Percentiles rank a stretch among this genome's conserved stretches.
phyloP scores from a whole-genome alignment of 768 basidiomycete species.

The Naganishia kalamii region DNA sequence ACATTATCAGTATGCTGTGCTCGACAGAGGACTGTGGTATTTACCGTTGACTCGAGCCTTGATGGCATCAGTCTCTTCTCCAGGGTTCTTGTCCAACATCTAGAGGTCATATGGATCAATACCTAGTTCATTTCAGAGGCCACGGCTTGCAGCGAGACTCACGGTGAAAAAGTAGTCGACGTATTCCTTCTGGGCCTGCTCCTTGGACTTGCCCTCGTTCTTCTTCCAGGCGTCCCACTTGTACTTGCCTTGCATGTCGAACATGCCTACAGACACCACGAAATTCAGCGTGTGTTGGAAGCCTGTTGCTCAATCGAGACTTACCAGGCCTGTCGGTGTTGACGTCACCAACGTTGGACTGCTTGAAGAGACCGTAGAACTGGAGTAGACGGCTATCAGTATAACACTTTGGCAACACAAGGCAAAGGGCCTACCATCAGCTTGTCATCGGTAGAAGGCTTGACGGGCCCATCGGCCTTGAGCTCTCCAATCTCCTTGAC shows the following conservation, averaged over 20 bases:
- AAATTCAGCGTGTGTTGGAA: neutral
- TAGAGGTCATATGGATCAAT: conserved; percentile 37
- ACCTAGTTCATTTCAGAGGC: conserved; percentile 21
- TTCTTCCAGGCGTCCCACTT: conserved; percentile 90
- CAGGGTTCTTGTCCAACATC: conserved; percentile 56
- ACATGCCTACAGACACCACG: conserved; percentile 43
- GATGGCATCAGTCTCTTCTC: conserved; percentile 56
- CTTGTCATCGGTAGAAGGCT: conserved; percentile 67
- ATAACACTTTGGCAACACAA: conserved; percentile 66
- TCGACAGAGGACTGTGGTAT: conserved; percentile 24
- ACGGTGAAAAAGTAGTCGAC: conserved; percentile 69
- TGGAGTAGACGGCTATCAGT: conserved; percentile 65
- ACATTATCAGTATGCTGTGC: neutral
- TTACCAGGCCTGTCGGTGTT: conserved; percentile 49
- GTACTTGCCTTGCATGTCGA: conserved; percentile 80
- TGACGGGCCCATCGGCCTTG: conserved; percentile 72
- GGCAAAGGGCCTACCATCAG: conserved; percentile 59
- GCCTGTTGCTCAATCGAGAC: neutral
- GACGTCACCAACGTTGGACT: conserved; percentile 72
- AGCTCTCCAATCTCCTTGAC: conserved; percentile 49
- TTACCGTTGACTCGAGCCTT: conserved; percentile 60
- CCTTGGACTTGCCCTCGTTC: conserved; percentile 65
- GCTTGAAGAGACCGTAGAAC: conserved; percentile 95
- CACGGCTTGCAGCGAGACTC: conserved; percentile 27
- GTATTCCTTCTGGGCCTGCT: conserved; percentile 67